Base-by-base conservation (phyloP, 768 basidiomycete species). In the Chalciporus sphaerocephalus region DNA sequence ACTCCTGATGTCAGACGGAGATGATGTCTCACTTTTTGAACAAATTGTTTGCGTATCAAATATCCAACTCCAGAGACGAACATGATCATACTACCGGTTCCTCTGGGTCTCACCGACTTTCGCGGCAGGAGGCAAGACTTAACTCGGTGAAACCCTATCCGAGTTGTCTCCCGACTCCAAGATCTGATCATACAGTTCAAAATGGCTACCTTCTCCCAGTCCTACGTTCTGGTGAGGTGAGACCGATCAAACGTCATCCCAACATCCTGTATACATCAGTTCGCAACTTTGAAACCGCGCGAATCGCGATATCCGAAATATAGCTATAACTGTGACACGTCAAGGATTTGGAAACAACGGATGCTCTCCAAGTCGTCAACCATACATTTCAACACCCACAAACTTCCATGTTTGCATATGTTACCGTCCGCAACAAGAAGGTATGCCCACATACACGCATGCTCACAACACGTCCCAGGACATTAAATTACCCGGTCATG, bases 11-110 rank as follows among this genome's bases (percentile, higher is more conserved):
- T 10, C 24, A 22, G 33, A 30, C 39, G 28, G 25, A 27, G 36
- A 47, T n/a, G 15, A 23, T 54, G 56, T 58, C 49, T 58, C 56
- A 58, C 56, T 54, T 51, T 45, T 23, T 38, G n/a, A 33, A 36
- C 15, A 28, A n/a, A 39, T 23, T 22, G 13, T 21, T 32, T 28
- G n/a, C 27, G 27, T 12, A 28, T 28, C 27, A 28, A 10, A 28
- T 12, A 12, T n/a, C 6, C 8, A 27, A 32, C 15, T 30, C 13
- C 28, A 13, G 30, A 15, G 4, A 32, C 10, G 24, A n/a, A 8
- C 5, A n/a, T n/a, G n/a, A n/a, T n/a, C n/a, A n/a, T n/a, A n/a
- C n/a, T n/a, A n/a, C n/a, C n/a, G n/a, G n/a, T n/a, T n/a, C n/a
- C n/a, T n/a, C n/a, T n/a, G n/a, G n/a, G 28, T 38, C 21, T 44